Conservation (phyloP, 345 rosid species). For the Rhodamnia rubescens region DNA sequence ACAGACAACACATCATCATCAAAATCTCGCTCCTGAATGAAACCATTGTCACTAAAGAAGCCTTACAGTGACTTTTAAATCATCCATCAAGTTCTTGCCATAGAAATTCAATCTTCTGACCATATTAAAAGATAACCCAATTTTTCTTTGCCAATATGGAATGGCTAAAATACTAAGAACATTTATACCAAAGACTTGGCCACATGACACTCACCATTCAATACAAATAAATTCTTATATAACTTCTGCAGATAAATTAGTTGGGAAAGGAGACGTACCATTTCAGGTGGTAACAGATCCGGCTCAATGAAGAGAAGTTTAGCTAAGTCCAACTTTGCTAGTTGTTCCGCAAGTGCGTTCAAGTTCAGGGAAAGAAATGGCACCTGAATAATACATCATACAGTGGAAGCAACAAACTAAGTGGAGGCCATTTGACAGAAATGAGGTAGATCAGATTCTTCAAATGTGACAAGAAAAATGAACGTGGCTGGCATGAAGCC, state of each 20-base stretch:
- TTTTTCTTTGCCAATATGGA: neutral
- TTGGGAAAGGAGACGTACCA: conserved; percentile 26
- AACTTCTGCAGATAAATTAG: neutral
- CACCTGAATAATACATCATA: conserved; percentile 16
- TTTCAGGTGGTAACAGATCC: conserved; percentile 52
- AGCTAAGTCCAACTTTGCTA: conserved; percentile 53
- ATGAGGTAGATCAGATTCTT: neutral
- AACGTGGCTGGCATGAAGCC: neutral
- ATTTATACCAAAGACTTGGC: neutral
- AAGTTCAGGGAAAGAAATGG: conserved; percentile 60
- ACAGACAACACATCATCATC: neutral
- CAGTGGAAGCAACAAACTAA: neutral
- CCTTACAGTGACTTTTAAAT: neutral
- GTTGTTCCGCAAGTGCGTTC: conserved; percentile 47
- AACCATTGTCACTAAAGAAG: neutral
- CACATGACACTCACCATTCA: neutral
- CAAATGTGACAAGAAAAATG: neutral
- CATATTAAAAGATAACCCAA: neutral
- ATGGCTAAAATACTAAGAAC: neutral
- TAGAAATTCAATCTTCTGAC: neutral
- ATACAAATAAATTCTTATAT: neutral
- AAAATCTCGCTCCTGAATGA: neutral
- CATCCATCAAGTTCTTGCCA: neutral
- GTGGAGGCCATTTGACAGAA: neutral
- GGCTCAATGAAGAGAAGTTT: conserved; percentile 63